phyloP scores from a whole-genome alignment of 2,329 filamentous ascomycete genomes.

The Myriosclerotinia scirpicola region DNA sequence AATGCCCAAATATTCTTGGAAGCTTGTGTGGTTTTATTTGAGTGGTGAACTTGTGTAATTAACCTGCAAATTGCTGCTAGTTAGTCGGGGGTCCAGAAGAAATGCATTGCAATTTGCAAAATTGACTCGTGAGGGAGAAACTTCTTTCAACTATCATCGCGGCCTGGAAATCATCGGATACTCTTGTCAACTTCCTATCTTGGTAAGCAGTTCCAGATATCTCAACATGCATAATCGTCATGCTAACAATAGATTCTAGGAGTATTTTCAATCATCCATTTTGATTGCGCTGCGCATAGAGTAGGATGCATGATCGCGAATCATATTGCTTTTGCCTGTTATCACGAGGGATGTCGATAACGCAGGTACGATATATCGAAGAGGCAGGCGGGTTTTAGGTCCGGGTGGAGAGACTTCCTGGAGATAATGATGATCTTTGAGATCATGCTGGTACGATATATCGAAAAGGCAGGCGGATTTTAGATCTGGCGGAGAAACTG shows the following conservation, averaged over 20 bases:
- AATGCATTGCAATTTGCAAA: not conserved
- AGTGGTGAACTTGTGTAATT: not conserved
- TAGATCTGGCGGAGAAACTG: not conserved
- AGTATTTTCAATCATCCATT: conserved; percentile 7
- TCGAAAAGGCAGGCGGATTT: not conserved
- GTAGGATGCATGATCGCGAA: not conserved
- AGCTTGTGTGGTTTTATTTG: not conserved
- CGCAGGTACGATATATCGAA: no score
- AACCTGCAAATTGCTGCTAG: not conserved
- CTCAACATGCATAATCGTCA: not conserved
- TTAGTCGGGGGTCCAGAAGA: not conserved
- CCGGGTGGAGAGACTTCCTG: no score
- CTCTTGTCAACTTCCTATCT: not conserved
- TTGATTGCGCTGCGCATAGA: no score
- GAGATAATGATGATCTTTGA: no score
- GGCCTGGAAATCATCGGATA: not conserved
- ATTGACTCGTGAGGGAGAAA: not conserved
- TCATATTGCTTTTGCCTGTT: not conserved
- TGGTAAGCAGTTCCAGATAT: not conserved
- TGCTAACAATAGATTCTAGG: not conserved
- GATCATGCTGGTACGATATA: no score
- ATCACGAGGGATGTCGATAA: not conserved
- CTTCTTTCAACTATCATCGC: not conserved
- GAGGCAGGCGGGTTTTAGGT: no score
- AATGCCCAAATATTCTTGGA: not conserved